These are phyloP conservation scores for Heritiera fomes DNA, from an alignment of 345 rosid genomes.

Conservation along the genomic window DNA sequence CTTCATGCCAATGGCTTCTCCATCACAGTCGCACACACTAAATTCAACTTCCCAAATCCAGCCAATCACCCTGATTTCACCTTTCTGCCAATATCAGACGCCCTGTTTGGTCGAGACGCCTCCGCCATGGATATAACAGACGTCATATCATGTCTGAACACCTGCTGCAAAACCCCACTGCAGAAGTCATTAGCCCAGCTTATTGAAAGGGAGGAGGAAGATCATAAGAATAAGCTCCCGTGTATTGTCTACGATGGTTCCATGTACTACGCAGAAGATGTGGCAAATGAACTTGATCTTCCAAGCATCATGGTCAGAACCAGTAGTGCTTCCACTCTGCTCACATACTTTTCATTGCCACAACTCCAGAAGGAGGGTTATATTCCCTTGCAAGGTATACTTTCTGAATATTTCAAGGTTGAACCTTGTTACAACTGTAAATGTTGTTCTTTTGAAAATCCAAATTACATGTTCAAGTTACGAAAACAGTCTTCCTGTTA, in stretches of 20 bases:
- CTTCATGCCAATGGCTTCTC: constrained; percentile 42
- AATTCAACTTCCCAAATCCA: constrained; percentile 33
- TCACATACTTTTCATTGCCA: background rate
- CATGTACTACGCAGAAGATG: background rate
- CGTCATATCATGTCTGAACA: background rate
- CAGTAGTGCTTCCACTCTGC: background rate
- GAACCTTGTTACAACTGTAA: too few relatives aligned
- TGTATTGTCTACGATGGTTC: background rate
- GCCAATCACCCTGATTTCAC: constrained; percentile 36
- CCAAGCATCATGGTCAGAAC: background rate
- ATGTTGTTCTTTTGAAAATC: too few relatives aligned
- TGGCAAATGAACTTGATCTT: background rate
- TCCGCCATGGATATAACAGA: background rate
- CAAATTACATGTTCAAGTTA: too few relatives aligned
- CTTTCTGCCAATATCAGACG: background rate
- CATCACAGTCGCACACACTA: constrained; percentile 34
- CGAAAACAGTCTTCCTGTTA: too few relatives aligned
- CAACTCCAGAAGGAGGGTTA: constrained; percentile 18
- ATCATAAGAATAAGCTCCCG: background rate
- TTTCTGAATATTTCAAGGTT: background rate
- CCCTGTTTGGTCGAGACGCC: background rate
- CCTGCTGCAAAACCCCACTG: background rate
- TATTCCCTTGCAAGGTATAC: constrained; percentile 40
- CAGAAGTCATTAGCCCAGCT: constrained; percentile 17
- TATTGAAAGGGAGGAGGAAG: background rate